Conservation (phyloP, 2,329 filamentous ascomycete genomes). For the Xylaria sp. region DNA sequence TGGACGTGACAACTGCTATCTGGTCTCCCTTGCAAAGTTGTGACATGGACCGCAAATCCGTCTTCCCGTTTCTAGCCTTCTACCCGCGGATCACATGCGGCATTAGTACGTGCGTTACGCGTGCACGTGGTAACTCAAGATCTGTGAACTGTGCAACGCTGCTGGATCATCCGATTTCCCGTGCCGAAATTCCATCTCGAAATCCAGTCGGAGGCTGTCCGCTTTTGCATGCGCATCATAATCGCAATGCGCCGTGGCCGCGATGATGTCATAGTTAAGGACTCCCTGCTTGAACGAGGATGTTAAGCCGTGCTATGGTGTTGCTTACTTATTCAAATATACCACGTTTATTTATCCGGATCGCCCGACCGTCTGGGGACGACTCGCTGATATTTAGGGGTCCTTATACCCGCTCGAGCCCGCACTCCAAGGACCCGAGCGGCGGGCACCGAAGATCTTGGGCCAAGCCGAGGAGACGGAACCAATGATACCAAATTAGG, state of each 20-base stretch:
- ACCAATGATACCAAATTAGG: background rate
- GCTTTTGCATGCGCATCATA: background rate
- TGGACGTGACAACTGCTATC: background rate
- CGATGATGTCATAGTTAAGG: too few species aligned
- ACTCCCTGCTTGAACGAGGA: too few species aligned
- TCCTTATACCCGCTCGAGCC: background rate
- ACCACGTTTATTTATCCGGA: background rate
- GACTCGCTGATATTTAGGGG: background rate
- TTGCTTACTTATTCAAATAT: too few species aligned
- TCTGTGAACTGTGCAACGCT: constrained; percentile 5
- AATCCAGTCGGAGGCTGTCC: background rate
- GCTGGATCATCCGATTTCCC: background rate
- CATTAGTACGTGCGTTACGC: background rate
- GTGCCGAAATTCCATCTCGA: background rate
- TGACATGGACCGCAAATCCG: background rate
- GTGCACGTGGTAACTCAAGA: constrained; percentile 1
- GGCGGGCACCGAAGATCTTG: background rate
- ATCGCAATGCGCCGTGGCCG: background rate
- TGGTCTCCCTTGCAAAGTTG: background rate
- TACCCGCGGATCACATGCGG: background rate
- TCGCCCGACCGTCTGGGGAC: background rate
- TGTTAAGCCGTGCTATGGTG: background rate
- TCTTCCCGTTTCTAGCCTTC: background rate
- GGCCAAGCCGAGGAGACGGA: background rate
- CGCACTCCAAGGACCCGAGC: background rate